phyloP scores from a whole-genome alignment of 1,284 basidiomycete genomes.

The Puccinia brachypodii region DNA sequence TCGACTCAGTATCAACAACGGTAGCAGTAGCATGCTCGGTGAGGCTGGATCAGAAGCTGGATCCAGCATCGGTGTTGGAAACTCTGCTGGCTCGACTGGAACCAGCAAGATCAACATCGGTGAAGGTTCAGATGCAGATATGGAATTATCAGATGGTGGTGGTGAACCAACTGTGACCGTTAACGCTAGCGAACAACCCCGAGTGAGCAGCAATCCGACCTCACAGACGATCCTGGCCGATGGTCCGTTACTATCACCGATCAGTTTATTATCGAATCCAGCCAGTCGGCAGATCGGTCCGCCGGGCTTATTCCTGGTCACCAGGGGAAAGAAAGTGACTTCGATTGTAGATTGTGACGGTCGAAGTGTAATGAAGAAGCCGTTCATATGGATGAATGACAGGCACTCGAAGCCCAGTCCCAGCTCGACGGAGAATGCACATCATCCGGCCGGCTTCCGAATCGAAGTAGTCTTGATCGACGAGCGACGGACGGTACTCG shows the following conservation, averaged over 20 bases:
- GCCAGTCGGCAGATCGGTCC: conserved; percentile 70
- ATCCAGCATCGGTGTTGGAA: background rate
- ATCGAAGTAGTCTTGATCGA: conserved; percentile 37
- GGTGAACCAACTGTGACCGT: background rate
- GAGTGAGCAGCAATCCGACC: background rate
- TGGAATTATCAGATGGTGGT: background rate
- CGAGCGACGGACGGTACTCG: conserved; percentile 26
- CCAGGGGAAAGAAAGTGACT: conserved; percentile 77
- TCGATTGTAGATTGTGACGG: conserved; percentile 78
- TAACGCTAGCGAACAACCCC: background rate
- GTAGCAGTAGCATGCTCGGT: conserved; percentile 4
- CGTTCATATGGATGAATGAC: conserved; percentile 72
- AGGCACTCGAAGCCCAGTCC: conserved; percentile 61
- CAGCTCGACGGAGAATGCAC: conserved; percentile 65
- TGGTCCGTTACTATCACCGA: conserved; percentile 67
- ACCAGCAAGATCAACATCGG: background rate
- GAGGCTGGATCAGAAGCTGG: conserved; percentile 12
- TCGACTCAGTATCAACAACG: conserved; percentile 1
- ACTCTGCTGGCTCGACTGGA: background rate
- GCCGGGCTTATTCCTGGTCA: conserved; percentile 79
- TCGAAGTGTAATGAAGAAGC: conserved; percentile 73
- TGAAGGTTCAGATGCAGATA: background rate
- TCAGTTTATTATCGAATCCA: conserved; percentile 76
- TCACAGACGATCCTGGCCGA: conserved; percentile 15
- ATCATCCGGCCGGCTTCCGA: conserved; percentile 52